Base-by-base conservation (phyloP, 202 grass and related monocot genomes). In the Panicum virgatum region DNA sequence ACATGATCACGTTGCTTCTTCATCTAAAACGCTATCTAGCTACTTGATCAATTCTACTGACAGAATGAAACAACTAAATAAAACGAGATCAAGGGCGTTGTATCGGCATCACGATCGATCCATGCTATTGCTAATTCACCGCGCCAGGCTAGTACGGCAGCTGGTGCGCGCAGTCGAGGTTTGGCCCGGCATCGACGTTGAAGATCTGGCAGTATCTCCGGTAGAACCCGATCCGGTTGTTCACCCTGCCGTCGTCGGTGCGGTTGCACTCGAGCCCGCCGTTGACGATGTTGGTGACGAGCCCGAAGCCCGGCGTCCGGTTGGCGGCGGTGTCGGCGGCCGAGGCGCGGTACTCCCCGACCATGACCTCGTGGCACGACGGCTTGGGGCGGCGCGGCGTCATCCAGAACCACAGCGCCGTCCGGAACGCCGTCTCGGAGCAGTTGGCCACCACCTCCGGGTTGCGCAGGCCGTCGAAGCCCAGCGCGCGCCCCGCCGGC, bases 351-450 rank as follows among this genome's bases (percentile, higher is more conserved):
- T 85, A 97, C 50, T 61, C 80, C 3, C 94, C 92, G 20, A 92
- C 87, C 94, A 97, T 97, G n/a, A 92, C 92, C 65, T 91, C 70
- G 38, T 97, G 94, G 83, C 91, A 94, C 57, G 94, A 97, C 27
- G 94, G 94, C 83, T 92, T 97, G 11, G 86, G 66, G 20, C 67
- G 61, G 71, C 80, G 81, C 45, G 80, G 65, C 30, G 92, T 97
- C 91, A 91, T 97, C 94, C 94, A 97, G 72, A 94, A 97, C 94
- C 94, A 94, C 0, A 97, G 30, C 20, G 94, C 91, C 25, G 94
- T 92, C 83, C 82, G 78, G 78, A 89, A 97, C 58, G 94, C 77
- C 15, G 89, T 86, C n/a, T 72, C 81, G 2, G 91, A 94, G 85
- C 91, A 87, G 88, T 92, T 90, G 20, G 88, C 87, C 3, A 97